Evolutionary conservation across 2,329 filamentous ascomycete genomes (phyloP).

Genomic region (Pezicula radicicola): DNA sequence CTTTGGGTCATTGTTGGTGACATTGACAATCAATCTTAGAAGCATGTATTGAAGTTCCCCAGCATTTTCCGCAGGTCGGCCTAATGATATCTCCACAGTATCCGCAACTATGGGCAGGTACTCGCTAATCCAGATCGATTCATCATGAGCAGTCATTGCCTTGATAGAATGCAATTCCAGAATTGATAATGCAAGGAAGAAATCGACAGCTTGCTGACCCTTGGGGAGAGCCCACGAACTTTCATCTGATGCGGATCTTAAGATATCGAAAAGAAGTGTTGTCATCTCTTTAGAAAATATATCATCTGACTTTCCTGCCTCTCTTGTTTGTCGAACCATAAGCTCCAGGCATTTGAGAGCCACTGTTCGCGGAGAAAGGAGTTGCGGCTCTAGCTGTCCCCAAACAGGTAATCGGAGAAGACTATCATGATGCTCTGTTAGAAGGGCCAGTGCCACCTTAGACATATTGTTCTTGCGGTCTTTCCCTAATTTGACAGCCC

Average conservation of each 20-base stretch:
- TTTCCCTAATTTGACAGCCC: conserved; percentile 58
- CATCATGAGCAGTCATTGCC: conserved; percentile 40
- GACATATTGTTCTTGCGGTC: conserved; percentile 69
- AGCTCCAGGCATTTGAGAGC: conserved; percentile 62
- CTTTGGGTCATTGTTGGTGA: conserved; percentile 75
- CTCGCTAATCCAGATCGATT: conserved; percentile 43
- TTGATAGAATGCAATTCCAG: conserved; percentile 52
- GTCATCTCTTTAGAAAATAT: conserved; percentile 48
- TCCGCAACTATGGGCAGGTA: conserved; percentile 50
- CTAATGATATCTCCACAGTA: conserved; percentile 36
- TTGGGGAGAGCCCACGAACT: conserved; percentile 21
- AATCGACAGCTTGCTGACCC: conserved; percentile 26
- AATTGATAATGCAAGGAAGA: conserved; percentile 43
- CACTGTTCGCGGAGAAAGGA: conserved; percentile 60
- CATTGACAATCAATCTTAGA: conserved; percentile 74
- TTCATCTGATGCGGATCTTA: conserved; percentile 25
- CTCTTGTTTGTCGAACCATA: conserved; percentile 48
- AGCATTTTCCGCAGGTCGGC: conserved; percentile 32
- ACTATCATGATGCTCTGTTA: conserved; percentile 51
- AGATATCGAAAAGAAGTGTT: conserved; percentile 44
- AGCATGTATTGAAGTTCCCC: conserved; percentile 28
- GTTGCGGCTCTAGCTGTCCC: conserved; percentile 47
- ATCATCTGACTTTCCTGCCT: conserved; percentile 42
- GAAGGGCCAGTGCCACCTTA: conserved; percentile 54
- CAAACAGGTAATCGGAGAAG: conserved; percentile 57